These are phyloP conservation scores for Alternaria sp. DNA, from an alignment of 2,329 filamentous ascomycete species.

Conservation along the genomic window DNA sequence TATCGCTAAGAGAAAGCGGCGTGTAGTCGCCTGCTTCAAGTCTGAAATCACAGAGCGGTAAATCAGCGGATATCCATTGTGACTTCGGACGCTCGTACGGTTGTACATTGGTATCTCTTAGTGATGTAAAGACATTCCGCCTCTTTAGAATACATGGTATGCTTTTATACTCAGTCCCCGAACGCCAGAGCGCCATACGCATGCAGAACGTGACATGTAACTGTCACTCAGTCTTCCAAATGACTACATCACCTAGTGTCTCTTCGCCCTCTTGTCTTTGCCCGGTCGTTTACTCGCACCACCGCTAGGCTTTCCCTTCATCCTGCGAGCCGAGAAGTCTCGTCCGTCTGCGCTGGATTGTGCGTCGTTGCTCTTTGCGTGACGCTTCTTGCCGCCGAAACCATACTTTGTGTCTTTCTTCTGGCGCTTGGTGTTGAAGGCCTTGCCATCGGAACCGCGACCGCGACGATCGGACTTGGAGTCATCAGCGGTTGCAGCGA, in stretches of 20 bases:
- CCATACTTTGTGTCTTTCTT: slow-evolving; percentile 97
- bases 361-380: slow-evolving; percentile 90
- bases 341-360: slow-evolving; percentile 80
- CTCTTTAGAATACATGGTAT: slow-evolving; percentile 13
- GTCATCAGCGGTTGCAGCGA: slow-evolving; percentile 69
- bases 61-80: neutral
- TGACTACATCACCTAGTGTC: slow-evolving; percentile 27
- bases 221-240: slow-evolving; percentile 2
- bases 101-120: slow-evolving; percentile 30
- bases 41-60: neutral
- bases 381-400: slow-evolving; percentile 94
- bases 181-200: slow-evolving; percentile 42
- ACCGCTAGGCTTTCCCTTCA: slow-evolving; percentile 69
- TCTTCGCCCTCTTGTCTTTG: slow-evolving; percentile 48
- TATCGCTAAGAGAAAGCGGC: neutral
- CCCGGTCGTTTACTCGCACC: slow-evolving; percentile 45
- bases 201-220: slow-evolving; percentile 14
- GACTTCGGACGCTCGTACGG: neutral
- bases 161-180: slow-evolving; percentile 22
- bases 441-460: slow-evolving; percentile 39
- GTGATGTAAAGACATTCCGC: slow-evolving; percentile 8
- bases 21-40: slow-evolving; percentile 9
- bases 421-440: slow-evolving; percentile 74
- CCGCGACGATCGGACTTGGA: slow-evolving; percentile 56
- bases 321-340: slow-evolving; percentile 81